Conservation (phyloP, 202 grass and related monocot genomes). For the Hordeum pubiflorum region DNA sequence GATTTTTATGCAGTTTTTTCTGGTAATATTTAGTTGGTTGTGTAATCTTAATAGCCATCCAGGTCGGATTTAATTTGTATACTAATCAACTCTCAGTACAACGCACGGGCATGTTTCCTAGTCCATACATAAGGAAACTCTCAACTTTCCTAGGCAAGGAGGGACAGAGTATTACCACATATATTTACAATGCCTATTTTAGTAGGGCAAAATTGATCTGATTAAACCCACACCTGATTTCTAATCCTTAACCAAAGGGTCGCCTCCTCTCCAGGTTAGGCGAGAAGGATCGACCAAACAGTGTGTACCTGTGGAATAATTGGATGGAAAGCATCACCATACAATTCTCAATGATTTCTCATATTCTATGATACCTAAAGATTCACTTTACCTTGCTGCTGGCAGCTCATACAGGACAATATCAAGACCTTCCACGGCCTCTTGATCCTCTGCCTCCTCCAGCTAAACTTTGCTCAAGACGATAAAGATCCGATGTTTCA, state of each 20-base stretch:
- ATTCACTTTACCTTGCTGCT: not conserved
- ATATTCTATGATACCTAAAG: not conserved
- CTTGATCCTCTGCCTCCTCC: not conserved
- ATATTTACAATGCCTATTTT: slow-evolving; percentile 57
- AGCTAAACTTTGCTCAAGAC: not conserved
- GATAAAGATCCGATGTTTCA: not conserved
- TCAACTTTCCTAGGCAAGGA: not conserved
- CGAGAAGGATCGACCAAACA: slow-evolving; percentile 66
- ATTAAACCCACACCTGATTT: slow-evolving; percentile 77
- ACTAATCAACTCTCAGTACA: too few species aligned
- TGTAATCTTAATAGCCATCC: too few species aligned
- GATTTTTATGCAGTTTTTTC: too few species aligned
- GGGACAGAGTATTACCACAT: slow-evolving; percentile 40
- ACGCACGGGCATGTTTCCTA: too few species aligned
- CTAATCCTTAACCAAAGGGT: slow-evolving; percentile 65
- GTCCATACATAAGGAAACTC: not conserved
- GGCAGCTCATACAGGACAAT: not conserved
- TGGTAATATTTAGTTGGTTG: too few species aligned
- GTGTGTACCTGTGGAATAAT: slow-evolving; percentile 46
- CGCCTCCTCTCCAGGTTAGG: slow-evolving; percentile 53
- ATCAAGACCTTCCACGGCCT: not conserved
- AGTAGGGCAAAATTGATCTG: slow-evolving; percentile 81
- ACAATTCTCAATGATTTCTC: not conserved
- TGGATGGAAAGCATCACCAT: slow-evolving; percentile 14
- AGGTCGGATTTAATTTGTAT: too few species aligned